Base-by-base conservation (phyloP, 1,139 yeast genomes). In the Pichia sp. region DNA sequence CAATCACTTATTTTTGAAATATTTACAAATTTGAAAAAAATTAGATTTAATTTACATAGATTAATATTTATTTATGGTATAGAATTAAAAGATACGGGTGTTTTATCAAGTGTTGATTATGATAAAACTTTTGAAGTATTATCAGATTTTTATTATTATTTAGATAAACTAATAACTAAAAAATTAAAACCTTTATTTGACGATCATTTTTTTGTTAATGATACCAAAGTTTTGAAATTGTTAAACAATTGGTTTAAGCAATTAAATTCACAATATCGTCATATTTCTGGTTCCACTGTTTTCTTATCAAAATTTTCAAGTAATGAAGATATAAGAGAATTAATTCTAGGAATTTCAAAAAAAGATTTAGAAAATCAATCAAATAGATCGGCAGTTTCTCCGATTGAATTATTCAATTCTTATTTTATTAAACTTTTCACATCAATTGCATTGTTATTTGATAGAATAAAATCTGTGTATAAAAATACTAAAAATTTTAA, bases 21-120 rank as follows among this genome's bases (percentile, higher is more conserved):
- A 4, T 54, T 55, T 32, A 39, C 35, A 4, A 46, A 53, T 30
- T 39, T 56, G 24, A 47, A 44, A 30, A 49, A 50, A 37, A 48
- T 55, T 8, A 39, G 52, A 30, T 50, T 69, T 9, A 75, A 85
- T 2, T 82, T 87, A 6, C 64, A 68, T 39, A 80, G 80, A n/a
- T 63, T 90, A 45, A 69, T 85, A 12, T 71, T 72, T 25, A 44
- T 50, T 34, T 60, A 60, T 43, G 64, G 60, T 3, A 51, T 52
- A 2, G 52, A 53, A 7, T 55, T 60, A 37, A 50, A 48, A 42
- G 41, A 41, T 8, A 49, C 50, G 1, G 48, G 45, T 12, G 39
- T 47, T 5, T 46, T 58, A 9, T 51, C 60, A 3, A 41, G 43
- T 1, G 41, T 48, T 32, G 59, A 57, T 42, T 60, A 55, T 45